These are phyloP conservation scores for Mariannaea sp. DNA, from an alignment of 2,329 filamentous ascomycete genomes.

Conservation along the genomic window DNA sequence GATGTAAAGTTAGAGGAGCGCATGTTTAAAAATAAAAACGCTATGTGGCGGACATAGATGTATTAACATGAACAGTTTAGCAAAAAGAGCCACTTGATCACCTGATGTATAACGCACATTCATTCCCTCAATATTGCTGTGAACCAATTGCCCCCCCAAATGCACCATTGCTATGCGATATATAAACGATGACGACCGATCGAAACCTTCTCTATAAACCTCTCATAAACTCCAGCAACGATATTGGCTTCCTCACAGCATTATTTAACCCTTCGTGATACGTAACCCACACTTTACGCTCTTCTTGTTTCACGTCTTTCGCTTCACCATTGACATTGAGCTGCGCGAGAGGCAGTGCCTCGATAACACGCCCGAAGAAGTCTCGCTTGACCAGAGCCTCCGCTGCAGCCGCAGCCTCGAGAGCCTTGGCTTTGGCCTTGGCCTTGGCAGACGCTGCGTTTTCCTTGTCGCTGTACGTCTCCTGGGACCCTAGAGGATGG, in stretches of 20 bases:
- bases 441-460: slow-evolving; percentile 42
- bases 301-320: slow-evolving; percentile 47
- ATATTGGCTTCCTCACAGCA: slow-evolving; percentile 87
- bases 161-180: neutral
- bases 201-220: slow-evolving; percentile 55
- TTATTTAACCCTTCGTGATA: slow-evolving; percentile 92
- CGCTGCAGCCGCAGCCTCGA: slow-evolving; percentile 39
- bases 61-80: slow-evolving; percentile 24
- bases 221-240: slow-evolving; percentile 76
- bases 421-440: slow-evolving; percentile 44
- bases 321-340: slow-evolving; percentile 46
- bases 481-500: slow-evolving; percentile 31
- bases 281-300: slow-evolving; percentile 77
- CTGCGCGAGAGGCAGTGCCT: slow-evolving; percentile 46
- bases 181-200: neutral
- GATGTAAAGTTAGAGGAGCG: neutral
- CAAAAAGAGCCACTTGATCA: slow-evolving; percentile 17
- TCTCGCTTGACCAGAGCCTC: slow-evolving; percentile 67
- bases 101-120: neutral
- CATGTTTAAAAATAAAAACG: neutral
- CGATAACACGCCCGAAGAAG: slow-evolving; percentile 81
- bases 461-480: slow-evolving; percentile 44
- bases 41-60: slow-evolving; percentile 18
- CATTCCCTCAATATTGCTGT: neutral
- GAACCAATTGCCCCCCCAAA: neutral